phyloP scores from a whole-genome alignment of 2,329 filamentous ascomycete species.

The Byssochlamys sp. region DNA sequence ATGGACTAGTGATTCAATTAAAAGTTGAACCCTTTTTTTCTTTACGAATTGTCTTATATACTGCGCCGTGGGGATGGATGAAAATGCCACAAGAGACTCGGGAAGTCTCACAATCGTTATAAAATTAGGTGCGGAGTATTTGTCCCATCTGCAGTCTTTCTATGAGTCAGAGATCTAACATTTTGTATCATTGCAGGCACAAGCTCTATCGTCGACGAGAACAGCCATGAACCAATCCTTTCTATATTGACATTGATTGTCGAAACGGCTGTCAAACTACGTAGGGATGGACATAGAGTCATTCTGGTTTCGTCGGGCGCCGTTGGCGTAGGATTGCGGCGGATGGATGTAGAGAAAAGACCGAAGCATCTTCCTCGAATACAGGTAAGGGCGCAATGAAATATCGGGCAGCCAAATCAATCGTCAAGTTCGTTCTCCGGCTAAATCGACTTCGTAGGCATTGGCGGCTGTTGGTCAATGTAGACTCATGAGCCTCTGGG shows the following conservation, averaged over 20 bases:
- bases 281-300: slow-evolving; percentile 84
- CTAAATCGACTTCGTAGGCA: slow-evolving; percentile 43
- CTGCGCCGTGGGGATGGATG: slow-evolving; percentile 12
- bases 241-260: slow-evolving; percentile 87
- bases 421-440: slow-evolving; percentile 1
- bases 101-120: slow-evolving; percentile 29
- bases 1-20: not conserved
- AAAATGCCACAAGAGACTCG: slow-evolving; percentile 15
- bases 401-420: not conserved
- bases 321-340: slow-evolving; percentile 82
- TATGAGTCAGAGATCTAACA: slow-evolving; percentile 8
- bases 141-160: not conserved
- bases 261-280: slow-evolving; percentile 78
- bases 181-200: slow-evolving; percentile 54
- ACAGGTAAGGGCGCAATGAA: slow-evolving; percentile 46
- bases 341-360: slow-evolving; percentile 77
- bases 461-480: slow-evolving; percentile 94
- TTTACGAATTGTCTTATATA: not conserved
- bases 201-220: slow-evolving; percentile 96
- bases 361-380: slow-evolving; percentile 85
- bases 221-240: slow-evolving; percentile 82
- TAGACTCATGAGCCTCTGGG: slow-evolving; percentile 89
- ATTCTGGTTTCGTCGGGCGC: slow-evolving; percentile 95
- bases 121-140: slow-evolving; percentile 26
- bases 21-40: not conserved